phyloP scores from a whole-genome alignment of 2,329 filamentous ascomycete species.

The Tolypocladium inflatum region DNA sequence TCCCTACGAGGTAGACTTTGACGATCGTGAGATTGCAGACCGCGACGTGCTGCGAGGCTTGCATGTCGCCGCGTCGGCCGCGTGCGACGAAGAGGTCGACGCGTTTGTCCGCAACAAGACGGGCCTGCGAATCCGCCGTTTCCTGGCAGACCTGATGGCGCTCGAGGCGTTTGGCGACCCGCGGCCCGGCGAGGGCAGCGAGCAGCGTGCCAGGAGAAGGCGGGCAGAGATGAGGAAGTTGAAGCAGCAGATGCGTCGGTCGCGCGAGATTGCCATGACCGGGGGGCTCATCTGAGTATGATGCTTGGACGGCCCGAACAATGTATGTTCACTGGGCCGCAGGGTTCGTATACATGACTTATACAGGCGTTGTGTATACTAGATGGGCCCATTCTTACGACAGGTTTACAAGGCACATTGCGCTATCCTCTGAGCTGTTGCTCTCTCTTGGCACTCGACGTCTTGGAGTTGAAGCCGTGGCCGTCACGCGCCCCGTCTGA shows the following conservation, averaged over 20 bases:
- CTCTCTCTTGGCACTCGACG: neutral
- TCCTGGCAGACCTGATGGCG: slow-evolving; percentile 43
- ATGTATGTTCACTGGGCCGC: neutral
- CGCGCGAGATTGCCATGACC: slow-evolving; percentile 14
- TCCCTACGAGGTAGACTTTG: slow-evolving; percentile 16
- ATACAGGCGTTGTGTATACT: neutral
- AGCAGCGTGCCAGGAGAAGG: slow-evolving; percentile 17
- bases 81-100: slow-evolving; percentile 45
- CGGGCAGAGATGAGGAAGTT: slow-evolving; percentile 22
- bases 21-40: slow-evolving; percentile 32
- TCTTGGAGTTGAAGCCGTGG: too few relatives aligned
- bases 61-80: slow-evolving; percentile 45
- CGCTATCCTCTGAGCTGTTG: too few relatives aligned
- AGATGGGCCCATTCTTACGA: neutral
- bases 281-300: slow-evolving; percentile 6
- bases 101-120: slow-evolving; percentile 40
- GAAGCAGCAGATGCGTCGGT: slow-evolving; percentile 25
- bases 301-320: too few relatives aligned
- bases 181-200: slow-evolving; percentile 11
- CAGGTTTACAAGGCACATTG: neutral
- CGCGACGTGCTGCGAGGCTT: slow-evolving; percentile 45
- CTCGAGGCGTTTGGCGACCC: slow-evolving; percentile 35
- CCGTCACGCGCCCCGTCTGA: too few relatives aligned
- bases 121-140: slow-evolving; percentile 42
- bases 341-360: neutral